phyloP scores from a whole-genome alignment of 129 eudicot species.

The Logfia minima region DNA sequence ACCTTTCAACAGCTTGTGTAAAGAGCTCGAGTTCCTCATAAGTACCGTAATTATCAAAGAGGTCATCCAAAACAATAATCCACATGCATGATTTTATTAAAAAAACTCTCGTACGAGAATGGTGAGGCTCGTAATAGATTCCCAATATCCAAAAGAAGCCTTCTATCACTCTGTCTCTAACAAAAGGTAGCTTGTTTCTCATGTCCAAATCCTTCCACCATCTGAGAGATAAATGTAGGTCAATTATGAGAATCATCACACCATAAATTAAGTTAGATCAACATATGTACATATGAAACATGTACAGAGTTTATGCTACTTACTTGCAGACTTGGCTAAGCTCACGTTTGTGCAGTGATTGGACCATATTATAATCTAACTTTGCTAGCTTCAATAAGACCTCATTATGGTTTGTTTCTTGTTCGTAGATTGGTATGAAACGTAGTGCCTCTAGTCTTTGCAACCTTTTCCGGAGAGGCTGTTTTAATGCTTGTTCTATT shows the following conservation, averaged over 20 bases:
- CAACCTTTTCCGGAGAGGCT: background rate
- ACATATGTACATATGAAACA: too few relatives aligned
- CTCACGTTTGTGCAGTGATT: background rate
- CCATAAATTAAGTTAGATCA: too few relatives aligned
- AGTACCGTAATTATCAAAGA: constrained; percentile 3
- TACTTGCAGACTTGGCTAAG: constrained; percentile 2
- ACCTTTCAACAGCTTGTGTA: constrained; percentile 6
- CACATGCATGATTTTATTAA: constrained; percentile 1
- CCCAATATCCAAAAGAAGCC: background rate
- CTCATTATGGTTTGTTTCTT: background rate
- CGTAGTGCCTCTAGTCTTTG: background rate
- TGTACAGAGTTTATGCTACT: background rate
- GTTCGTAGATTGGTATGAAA: background rate
- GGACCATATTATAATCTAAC: background rate
- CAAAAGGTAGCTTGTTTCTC: background rate
- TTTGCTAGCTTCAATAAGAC: background rate
- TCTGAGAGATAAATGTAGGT: background rate
- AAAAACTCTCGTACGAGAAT: background rate
- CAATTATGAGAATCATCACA: background rate
- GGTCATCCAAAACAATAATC: background rate
- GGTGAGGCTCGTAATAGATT: constrained; percentile 1
- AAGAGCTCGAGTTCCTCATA: background rate
- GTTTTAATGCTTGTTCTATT: background rate
- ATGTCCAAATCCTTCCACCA: constrained; percentile 11
- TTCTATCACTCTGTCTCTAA: constrained; percentile 3